These are phyloP conservation scores for Pichia sp. DNA, from an alignment of 1,139 yeast genomes.

Conservation along the genomic window DNA sequence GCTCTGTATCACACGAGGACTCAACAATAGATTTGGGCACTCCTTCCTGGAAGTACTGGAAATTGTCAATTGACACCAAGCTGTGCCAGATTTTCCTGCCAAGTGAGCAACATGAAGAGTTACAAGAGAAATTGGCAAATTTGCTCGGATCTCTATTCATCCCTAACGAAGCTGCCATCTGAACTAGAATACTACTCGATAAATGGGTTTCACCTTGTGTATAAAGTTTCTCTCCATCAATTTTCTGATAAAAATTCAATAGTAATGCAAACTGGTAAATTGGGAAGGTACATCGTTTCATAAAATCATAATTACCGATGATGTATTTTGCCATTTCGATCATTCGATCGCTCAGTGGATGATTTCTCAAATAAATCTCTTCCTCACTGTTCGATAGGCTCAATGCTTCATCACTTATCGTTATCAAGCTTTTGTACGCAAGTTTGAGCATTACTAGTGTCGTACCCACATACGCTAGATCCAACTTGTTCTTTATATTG, in stretches of 20 bases:
- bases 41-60: constrained; percentile 39
- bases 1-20: constrained; percentile 37
- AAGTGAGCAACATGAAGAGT: constrained; percentile 32
- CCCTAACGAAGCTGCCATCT: constrained; percentile 48
- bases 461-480: constrained; percentile 43
- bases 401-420: constrained; percentile 30
- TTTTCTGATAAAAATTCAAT: constrained; percentile 42
- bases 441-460: constrained; percentile 41
- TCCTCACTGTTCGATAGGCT: constrained; percentile 30
- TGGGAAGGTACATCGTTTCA: constrained; percentile 45
- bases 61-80: constrained; percentile 26
- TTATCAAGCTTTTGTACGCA: constrained; percentile 36
- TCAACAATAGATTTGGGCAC: constrained; percentile 36
- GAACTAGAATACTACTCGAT: constrained; percentile 42
- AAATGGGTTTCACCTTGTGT: constrained; percentile 45
- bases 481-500: constrained; percentile 35
- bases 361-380: neutral
- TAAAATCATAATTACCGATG: constrained; percentile 46
- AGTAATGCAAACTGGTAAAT: constrained; percentile 47
- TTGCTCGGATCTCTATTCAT: constrained; percentile 47
- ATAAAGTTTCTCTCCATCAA: constrained; percentile 32
- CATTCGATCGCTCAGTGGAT: neutral
- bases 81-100: constrained; percentile 53
- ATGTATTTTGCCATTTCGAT: constrained; percentile 32
- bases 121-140: constrained; percentile 21